A percentile compares a stretch with the other conserved stretches of the same genome.
Conservation (phyloP, 345 rosid species). For the Salix viminalis region DNA sequence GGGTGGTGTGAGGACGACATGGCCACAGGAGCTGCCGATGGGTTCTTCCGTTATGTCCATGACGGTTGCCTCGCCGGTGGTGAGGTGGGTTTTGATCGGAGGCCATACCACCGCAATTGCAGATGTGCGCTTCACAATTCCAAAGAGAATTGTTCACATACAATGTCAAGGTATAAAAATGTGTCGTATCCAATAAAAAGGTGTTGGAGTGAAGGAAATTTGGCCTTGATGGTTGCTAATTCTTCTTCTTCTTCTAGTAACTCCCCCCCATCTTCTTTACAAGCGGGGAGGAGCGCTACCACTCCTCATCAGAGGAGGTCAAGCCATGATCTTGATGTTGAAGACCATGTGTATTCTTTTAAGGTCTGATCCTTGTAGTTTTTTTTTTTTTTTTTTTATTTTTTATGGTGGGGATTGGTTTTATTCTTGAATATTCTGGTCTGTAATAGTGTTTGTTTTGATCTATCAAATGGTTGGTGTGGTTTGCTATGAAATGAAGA, state of each 20-base stretch:
- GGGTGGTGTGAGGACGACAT: conserved; percentile 8
- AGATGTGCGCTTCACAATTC: conserved; percentile 53
- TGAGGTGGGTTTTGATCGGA: conserved; percentile 43
- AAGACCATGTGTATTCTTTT: not conserved
- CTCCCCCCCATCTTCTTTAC: conserved; percentile 35
- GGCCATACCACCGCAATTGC: conserved; percentile 69
- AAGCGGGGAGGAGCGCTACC: not conserved
- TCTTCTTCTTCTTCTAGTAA: conserved; percentile 2
- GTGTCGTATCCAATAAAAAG: conserved; percentile 53
- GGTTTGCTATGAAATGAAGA: not conserved
- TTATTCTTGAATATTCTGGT: not conserved
- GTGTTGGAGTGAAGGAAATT: conserved; percentile 63
- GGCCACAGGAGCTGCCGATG: conserved; percentile 54
- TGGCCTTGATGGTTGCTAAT: conserved; percentile 26
- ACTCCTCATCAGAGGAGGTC: not conserved
- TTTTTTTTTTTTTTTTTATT: not conserved
- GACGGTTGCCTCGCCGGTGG: conserved; percentile 54
- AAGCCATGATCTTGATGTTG: not conserved
- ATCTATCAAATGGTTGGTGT: not conserved
- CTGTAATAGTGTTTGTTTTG: not conserved
- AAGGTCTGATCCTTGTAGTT: not conserved
- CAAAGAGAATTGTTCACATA: conserved; percentile 21
- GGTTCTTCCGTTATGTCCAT: conserved; percentile 45
- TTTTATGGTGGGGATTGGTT: not conserved
- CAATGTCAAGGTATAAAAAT: conserved; percentile 18